A percentile compares a stretch with the other conserved stretches of the same genome.
These are phyloP conservation scores for Artomyces pyxidatus DNA, from an alignment of 768 basidiomycete genomes.

Conservation along the genomic window DNA sequence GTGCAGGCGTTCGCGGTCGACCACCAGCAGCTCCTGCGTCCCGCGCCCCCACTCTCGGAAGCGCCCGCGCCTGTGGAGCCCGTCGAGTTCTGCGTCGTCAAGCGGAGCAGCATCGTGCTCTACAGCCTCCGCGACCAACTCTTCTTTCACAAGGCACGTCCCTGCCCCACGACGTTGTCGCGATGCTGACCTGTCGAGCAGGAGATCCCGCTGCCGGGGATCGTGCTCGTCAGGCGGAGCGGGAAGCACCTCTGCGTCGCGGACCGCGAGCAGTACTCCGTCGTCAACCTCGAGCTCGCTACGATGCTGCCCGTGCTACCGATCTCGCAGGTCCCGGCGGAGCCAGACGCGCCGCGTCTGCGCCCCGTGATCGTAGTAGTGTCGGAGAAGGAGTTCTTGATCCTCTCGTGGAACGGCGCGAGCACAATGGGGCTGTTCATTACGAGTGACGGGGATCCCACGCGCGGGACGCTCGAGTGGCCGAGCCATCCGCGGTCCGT, in stretches of 20 bases:
- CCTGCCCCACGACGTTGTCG: neutral
- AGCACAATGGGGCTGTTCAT: slow-evolving; percentile 84
- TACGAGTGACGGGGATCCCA: slow-evolving; percentile 77
- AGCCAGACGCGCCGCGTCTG: slow-evolving; percentile 29
- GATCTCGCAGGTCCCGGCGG: slow-evolving; percentile 54
- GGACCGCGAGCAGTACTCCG: slow-evolving; percentile 62
- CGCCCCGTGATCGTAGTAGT: slow-evolving; percentile 74
- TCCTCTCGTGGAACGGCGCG: slow-evolving; percentile 77
- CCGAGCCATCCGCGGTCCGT: slow-evolving; percentile 65
- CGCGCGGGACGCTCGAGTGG: slow-evolving; percentile 87
- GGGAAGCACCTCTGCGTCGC: slow-evolving; percentile 67
- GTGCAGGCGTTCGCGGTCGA: slow-evolving; percentile 79
- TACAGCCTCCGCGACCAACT: slow-evolving; percentile 61
- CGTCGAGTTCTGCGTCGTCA: slow-evolving; percentile 68
- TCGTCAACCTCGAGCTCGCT: slow-evolving; percentile 70
- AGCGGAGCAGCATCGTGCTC: slow-evolving; percentile 53
- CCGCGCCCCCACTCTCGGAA: slow-evolving; percentile 33
- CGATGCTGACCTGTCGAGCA: slow-evolving; percentile 20
- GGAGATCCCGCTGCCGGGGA: slow-evolving; percentile 69
- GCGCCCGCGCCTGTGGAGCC: slow-evolving; percentile 35
- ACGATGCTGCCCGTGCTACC: slow-evolving; percentile 70
- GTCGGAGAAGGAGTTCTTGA: slow-evolving; percentile 71
- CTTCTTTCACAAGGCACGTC: slow-evolving; percentile 49
- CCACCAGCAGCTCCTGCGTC: slow-evolving; percentile 55
- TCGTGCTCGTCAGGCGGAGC: slow-evolving; percentile 50